Evolutionary conservation across 176 grass and related monocot species (phyloP), one percentile per base, ranked within the genome.

Genomic region (Oryza punctata): DNA sequence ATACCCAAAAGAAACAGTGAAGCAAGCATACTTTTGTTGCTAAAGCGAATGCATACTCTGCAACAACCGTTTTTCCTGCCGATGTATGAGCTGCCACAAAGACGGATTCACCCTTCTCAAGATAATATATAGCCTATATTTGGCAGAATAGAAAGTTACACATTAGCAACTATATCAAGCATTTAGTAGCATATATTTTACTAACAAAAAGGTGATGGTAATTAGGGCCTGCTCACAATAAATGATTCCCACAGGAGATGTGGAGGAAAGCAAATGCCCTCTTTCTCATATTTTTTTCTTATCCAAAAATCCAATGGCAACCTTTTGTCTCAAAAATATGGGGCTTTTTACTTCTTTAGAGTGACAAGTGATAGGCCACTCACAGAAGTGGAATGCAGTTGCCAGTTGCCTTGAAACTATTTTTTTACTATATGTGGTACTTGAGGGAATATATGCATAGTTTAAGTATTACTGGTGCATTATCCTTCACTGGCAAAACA

Each of bases 1-100:
- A 65, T 46, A 65, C 8, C 78, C 2, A 52, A 71, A 66, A 28
- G 24, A 33, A 71, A 13, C 29, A 66, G 54, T 15, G 45, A 67
- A 77, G 24, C 45, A 77, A 27, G 21, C 77, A 73, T 86, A 98
- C 96, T 89, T 98, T 98, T 71, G 96, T 93, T 79, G 96, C 85
- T 76, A 95, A 95, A 82, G 96, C 96, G 72, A 98, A 98, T 57
- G 92, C 89, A 91, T 98, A 98, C 83, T 98, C 96, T 49, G 96
- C 96, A 82, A 98, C 88, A 88, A 98, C 96, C 19, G 96, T 98
- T 73, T 98, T 98, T 85, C 96, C 96, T 82, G 96, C 96, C 30
- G 96, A 98, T 70, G 96, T 98, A 88, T 98, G 96, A 50, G 96
- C 96, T n/a, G 96, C 96, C 45, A 98, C 93, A 68, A 98, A 98